These are phyloP conservation scores for Ceriops tagal DNA, from an alignment of 345 rosid species.

Conservation along the genomic window DNA sequence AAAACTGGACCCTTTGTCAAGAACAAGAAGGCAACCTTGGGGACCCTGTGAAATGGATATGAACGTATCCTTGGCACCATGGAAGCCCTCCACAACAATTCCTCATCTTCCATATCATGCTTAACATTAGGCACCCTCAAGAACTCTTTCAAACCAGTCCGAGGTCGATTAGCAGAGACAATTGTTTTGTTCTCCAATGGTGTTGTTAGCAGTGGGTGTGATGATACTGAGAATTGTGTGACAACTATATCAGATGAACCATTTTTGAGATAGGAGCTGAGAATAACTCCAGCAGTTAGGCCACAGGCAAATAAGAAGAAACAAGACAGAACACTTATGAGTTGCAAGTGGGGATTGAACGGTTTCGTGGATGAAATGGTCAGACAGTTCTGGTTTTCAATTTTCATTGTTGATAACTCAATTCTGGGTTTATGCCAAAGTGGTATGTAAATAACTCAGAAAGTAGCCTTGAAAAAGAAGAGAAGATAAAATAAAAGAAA, in stretches of 20 bases:
- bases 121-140: slow-evolving; percentile 27
- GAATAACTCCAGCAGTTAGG: slow-evolving; percentile 15
- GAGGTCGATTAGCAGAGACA: background rate
- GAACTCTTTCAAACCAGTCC: slow-evolving; percentile 37
- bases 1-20: slow-evolving; percentile 57
- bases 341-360: slow-evolving; percentile 12
- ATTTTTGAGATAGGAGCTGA: slow-evolving; percentile 20
- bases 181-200: background rate
- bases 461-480: background rate
- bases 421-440: background rate
- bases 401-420: slow-evolving; percentile 10
- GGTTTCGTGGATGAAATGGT: background rate
- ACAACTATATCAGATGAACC: slow-evolving; percentile 5
- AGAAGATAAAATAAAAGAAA: background rate
- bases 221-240: slow-evolving; percentile 5
- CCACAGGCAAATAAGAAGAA: slow-evolving; percentile 28
- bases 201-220: background rate
- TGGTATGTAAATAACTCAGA: background rate
- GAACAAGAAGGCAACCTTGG: slow-evolving; percentile 78
- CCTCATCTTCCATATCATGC: slow-evolving; percentile 64
- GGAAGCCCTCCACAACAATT: slow-evolving; percentile 49
- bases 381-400: slow-evolving; percentile 1
- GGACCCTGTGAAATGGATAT: slow-evolving; percentile 40
- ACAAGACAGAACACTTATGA: slow-evolving; percentile 11
- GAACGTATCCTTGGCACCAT: slow-evolving; percentile 33